These are phyloP conservation scores for Sclerotiophoma versabilis DNA, from an alignment of 2,329 filamentous ascomycete genomes.

Conservation along the genomic window DNA sequence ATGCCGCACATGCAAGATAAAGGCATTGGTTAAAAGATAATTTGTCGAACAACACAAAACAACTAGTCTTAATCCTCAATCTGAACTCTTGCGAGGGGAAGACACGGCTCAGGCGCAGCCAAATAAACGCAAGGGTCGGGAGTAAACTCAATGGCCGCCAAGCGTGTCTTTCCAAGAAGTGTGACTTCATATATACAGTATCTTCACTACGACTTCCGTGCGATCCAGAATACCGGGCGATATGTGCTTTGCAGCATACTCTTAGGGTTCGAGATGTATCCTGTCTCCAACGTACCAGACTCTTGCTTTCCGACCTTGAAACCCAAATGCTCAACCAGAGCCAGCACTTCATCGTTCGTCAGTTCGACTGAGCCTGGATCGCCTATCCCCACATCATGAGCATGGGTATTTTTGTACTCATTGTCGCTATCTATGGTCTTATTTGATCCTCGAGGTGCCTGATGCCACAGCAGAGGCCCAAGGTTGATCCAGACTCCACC, in stretches of 20 bases:
- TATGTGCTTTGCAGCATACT: constrained; percentile 91
- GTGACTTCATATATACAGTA: background rate
- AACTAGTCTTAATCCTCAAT: too few relatives aligned
- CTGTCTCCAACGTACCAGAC: constrained; percentile 66
- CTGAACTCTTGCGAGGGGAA: too few relatives aligned
- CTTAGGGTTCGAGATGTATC: constrained; percentile 84
- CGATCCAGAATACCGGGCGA: constrained; percentile 82
- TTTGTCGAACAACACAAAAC: too few relatives aligned
- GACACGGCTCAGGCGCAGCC: too few relatives aligned
- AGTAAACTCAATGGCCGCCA: background rate
- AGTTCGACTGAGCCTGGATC: constrained; percentile 92
- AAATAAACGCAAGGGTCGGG: background rate
- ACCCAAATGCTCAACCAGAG: constrained; percentile 75
- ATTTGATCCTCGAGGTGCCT: constrained; percentile 72
- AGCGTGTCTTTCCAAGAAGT: background rate
- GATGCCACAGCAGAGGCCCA: constrained; percentile 94
- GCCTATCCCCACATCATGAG: constrained; percentile 68
- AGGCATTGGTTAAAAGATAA: too few relatives aligned
- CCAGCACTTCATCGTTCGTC: constrained; percentile 84
- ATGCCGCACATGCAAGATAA: too few relatives aligned
- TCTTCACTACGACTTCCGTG: constrained; percentile 65
- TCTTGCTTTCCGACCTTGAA: constrained; percentile 75
- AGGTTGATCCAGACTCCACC: constrained; percentile 88
- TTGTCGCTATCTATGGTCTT: constrained; percentile 17
- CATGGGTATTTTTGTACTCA: constrained; percentile 1